Base-by-base conservation (phyloP, 495 filamentous ascomycete genomes). In the Podospora australis region DNA sequence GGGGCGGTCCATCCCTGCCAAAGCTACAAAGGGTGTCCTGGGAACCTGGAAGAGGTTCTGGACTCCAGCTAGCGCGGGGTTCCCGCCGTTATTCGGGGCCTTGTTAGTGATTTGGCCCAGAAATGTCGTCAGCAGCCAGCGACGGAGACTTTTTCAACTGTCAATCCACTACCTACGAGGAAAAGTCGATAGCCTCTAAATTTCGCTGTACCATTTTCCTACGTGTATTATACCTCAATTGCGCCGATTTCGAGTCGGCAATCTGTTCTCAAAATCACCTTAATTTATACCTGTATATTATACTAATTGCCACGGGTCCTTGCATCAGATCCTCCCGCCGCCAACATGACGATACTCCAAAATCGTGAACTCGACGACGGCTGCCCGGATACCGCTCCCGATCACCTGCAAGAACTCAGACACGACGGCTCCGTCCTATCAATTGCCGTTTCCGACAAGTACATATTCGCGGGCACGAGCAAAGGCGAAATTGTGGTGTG, bases 401-500 rank as follows among this genome's bases (percentile, higher is more conserved):
- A 74, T 20, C 68, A 87, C 10, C 60, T 78, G 39, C 87, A 92
- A 52, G 80, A 80, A 40, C 74, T 92, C 48, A 74, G 78, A 49
- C 83, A 88, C 60, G 72, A 79, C 52, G 79, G 75, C 58, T 88
- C 85, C 3, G 86, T 91, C 28, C 78, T 92, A 16, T 72, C 82
- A 0, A 71, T 92, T 26, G 81, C 76, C 0, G 76, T 90, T 9
- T 81, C 78, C 2, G 69, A 80, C 52, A 59, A 68, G 3, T 69
- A 65, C 61, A 77, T 92, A n/a, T 92, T 86, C 68, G 88, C 90
- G 17, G 92, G 91, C 26, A 87, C 90, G 14, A 90, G 95, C 61
- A 86, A 83, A 39, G 92, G 92, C 44, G 88, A 96, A 67, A 90
- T 98, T 47, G 68, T 92, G 41, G 86, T 89, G 19, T 97, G 88